Base-by-base conservation (phyloP, 495 filamentous ascomycete genomes). In the Talaromyces liani region DNA sequence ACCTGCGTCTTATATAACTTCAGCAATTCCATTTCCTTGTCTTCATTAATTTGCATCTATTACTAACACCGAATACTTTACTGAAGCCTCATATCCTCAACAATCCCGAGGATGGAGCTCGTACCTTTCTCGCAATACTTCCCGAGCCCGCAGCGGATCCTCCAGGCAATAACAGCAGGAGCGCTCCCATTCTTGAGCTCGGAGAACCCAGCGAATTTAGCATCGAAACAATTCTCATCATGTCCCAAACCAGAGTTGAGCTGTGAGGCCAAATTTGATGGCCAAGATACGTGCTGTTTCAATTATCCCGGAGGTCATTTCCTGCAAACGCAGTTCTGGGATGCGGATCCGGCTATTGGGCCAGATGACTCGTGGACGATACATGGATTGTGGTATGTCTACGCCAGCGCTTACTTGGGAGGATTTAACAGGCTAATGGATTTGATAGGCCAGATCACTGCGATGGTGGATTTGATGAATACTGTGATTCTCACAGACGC, bases 251-350 rank as follows among this genome's bases (percentile, higher is more conserved):
- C 80, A 0, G 84, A 86, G 66, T 66, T 85, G 20, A 86, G 84
- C 69, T 88, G 85, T 67, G 78, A 85, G 60, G 82, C 83, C 56
- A 77, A 77, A 3, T 85, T 80, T 36, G 72, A 73, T 59, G 79
- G 82, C 20, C 74, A 78, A 64, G 76, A 86, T 63, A 81, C 81
- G 20, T 93, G 91, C 77, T 94, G 91, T 77, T 91, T 88, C 73
- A 88, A 91, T 63, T 75, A 82, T 58, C 88, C 88, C 0, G 89
- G 90, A 25, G 91, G 91, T 6, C 81, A 88, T 57, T 72, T 93
- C 27, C 76, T 93, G 45, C 82, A 85, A 69, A 91, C 90, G 16
- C 90, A 93, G 66, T 92, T 94, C 78, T 96, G 90, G 90, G 90
- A 93, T 67, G 81, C 83, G 0, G 71, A 85, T 67, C 85, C 86